These are phyloP conservation scores for Camellia granthamiana DNA, from an alignment of 148 eudicot species.

Conservation along the genomic window DNA sequence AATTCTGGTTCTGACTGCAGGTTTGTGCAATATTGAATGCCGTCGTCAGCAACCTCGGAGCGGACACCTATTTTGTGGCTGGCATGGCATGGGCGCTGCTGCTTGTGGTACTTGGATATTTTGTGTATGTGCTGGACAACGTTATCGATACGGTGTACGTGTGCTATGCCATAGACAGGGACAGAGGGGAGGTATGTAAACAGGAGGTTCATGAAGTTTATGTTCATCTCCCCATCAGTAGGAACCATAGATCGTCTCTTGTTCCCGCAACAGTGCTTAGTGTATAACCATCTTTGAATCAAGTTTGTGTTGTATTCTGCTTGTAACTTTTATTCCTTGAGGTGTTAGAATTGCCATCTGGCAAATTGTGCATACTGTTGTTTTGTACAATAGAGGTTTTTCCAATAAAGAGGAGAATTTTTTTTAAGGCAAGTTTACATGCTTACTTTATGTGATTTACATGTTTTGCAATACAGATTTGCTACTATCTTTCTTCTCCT, in stretches of 20 bases:
- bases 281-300: conserved; percentile 34
- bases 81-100: conserved; percentile 59
- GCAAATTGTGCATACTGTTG: neutral
- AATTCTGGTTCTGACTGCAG: conserved; percentile 32
- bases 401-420: neutral
- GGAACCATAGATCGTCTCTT: conserved; percentile 52
- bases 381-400: conserved; percentile 12
- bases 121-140: conserved; percentile 67
- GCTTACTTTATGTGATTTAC: neutral
- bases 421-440: neutral
- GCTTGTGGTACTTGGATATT: conserved; percentile 60
- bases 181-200: conserved; percentile 64
- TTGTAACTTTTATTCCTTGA: conserved; percentile 1
- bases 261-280: conserved; percentile 43
- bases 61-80: conserved; percentile 59
- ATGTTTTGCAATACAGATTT: neutral
- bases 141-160: conserved; percentile 85
- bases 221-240: conserved; percentile 79
- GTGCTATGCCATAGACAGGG: conserved; percentile 88
- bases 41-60: conserved; percentile 54
- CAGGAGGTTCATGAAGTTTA: conserved; percentile 74
- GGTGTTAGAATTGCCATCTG: neutral
- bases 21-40: conserved; percentile 66
- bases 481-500: neutral
- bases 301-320: conserved; percentile 11